A percentile compares a stretch with the other conserved stretches of the same genome.
Evolutionary conservation across 1,284 basidiomycete species (phyloP).

Genomic region (Tremellales sp.): DNA sequence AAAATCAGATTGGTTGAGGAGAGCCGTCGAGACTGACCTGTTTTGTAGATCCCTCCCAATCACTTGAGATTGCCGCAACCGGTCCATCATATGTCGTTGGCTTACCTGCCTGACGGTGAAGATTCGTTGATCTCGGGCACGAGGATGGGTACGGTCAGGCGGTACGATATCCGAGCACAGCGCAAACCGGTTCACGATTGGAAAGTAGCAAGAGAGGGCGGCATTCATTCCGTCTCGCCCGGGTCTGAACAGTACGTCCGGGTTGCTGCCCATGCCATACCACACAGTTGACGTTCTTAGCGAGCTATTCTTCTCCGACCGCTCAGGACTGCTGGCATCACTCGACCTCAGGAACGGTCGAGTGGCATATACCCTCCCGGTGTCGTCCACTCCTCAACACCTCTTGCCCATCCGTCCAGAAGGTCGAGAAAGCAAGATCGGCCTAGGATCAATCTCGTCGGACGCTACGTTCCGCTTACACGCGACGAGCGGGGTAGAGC

Average conservation of each 20-base stretch:
- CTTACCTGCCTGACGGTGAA: conserved; percentile 46
- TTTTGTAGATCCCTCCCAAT: conserved; percentile 66
- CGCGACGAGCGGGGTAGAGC: conserved; percentile 55
- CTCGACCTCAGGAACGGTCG: conserved; percentile 72
- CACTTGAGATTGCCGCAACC: conserved; percentile 71
- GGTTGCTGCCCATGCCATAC: not conserved
- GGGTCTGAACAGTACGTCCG: conserved; percentile 64
- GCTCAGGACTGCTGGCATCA: conserved; percentile 63
- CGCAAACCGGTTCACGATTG: conserved; percentile 56
- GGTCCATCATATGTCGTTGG: conserved; percentile 68
- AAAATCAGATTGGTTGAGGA: not conserved
- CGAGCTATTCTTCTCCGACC: conserved; percentile 71
- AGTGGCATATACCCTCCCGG: conserved; percentile 63
- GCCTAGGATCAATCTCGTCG: conserved; percentile 36
- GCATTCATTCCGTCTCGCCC: conserved; percentile 60
- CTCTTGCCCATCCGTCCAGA: conserved; percentile 30
- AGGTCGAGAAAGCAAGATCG: conserved; percentile 10
- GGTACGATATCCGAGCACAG: conserved; percentile 70
- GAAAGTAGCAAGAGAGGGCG: conserved; percentile 54
- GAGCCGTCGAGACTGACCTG: not conserved
- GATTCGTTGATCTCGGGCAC: conserved; percentile 65
- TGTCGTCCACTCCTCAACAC: conserved; percentile 36
- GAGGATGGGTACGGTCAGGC: conserved; percentile 66
- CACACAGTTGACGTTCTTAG: conserved; percentile 47
- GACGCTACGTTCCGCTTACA: conserved; percentile 62